phyloP scores from a whole-genome alignment of 257 asterid genomes.

The Echites panduratus region DNA sequence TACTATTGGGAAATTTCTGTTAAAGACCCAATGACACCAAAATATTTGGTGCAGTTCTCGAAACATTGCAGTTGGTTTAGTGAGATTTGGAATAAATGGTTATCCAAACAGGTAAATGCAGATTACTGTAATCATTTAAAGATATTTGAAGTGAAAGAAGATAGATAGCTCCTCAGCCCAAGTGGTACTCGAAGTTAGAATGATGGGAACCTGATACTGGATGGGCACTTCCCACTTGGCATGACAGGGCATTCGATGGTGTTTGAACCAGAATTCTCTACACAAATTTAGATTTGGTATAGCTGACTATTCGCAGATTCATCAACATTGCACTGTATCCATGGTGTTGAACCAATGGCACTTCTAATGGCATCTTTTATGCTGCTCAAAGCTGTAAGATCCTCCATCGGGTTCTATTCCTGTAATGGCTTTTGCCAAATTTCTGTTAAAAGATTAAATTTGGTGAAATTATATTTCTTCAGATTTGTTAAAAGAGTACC shows the following conservation, averaged over 20 bases:
- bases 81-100: too few relatives aligned
- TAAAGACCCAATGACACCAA: too few relatives aligned
- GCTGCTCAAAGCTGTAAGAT: conserved; percentile 38
- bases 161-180: neutral
- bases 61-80: too few relatives aligned
- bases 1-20: too few relatives aligned
- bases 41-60: too few relatives aligned
- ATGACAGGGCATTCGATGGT: conserved; percentile 53
- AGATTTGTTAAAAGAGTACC: conserved; percentile 18
- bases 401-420: conserved; percentile 55
- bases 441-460: neutral
- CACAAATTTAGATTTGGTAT: conserved; percentile 53
- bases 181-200: conserved; percentile 22
- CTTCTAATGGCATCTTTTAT: conserved; percentile 33
- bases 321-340: conserved; percentile 53
- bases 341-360: conserved; percentile 42
- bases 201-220: conserved; percentile 47
- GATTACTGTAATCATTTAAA: neutral
- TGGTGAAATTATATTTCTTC: neutral
- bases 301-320: conserved; percentile 49
- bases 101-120: too few relatives aligned
- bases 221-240: conserved; percentile 47
- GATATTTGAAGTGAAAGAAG: neutral
- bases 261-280: conserved; percentile 37
- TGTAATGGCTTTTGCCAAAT: conserved; percentile 1